Conservation (phyloP, 345 rosid species). For the Brassica incana region DNA sequence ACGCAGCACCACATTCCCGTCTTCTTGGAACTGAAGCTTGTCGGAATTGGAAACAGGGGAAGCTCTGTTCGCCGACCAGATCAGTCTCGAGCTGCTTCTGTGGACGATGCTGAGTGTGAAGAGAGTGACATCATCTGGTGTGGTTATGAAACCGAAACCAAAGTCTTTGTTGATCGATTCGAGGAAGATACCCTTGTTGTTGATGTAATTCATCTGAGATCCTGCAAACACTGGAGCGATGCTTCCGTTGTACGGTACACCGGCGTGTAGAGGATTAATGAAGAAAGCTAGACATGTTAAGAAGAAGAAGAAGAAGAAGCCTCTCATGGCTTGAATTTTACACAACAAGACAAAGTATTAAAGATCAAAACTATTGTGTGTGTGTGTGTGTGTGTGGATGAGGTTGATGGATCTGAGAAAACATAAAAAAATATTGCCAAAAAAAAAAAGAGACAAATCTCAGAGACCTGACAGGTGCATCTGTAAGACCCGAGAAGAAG, state of each 20-base stretch:
- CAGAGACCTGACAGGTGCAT: background rate
- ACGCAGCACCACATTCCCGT: constrained; percentile 58
- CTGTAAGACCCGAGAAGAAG: background rate
- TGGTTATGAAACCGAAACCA: constrained; percentile 59
- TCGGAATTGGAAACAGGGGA: constrained; percentile 69
- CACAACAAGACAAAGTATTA: constrained; percentile 1
- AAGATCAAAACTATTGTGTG: constrained; percentile 15
- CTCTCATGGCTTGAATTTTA: constrained; percentile 45
- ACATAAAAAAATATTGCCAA: background rate
- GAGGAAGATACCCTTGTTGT: constrained; percentile 64
- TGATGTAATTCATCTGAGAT: constrained; percentile 72
- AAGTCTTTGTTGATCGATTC: constrained; percentile 59
- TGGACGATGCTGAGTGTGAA: constrained; percentile 63
- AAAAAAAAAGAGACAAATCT: constrained; percentile 34
- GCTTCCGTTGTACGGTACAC: constrained; percentile 39
- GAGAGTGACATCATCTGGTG: constrained; percentile 43
- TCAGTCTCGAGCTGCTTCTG: constrained; percentile 30
- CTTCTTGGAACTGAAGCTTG: constrained; percentile 48
- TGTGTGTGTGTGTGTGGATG: background rate
- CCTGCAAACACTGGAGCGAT: constrained; percentile 57
- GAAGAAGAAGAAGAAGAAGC: constrained; percentile 19
- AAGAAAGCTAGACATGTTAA: constrained; percentile 28
- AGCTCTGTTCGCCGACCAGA: constrained; percentile 85
- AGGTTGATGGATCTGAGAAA: constrained; percentile 39
- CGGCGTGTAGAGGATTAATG: constrained; percentile 44